Evolutionary conservation across 345 rosid species (phyloP).

Genomic region (Eucalyptus fibrosa): DNA sequence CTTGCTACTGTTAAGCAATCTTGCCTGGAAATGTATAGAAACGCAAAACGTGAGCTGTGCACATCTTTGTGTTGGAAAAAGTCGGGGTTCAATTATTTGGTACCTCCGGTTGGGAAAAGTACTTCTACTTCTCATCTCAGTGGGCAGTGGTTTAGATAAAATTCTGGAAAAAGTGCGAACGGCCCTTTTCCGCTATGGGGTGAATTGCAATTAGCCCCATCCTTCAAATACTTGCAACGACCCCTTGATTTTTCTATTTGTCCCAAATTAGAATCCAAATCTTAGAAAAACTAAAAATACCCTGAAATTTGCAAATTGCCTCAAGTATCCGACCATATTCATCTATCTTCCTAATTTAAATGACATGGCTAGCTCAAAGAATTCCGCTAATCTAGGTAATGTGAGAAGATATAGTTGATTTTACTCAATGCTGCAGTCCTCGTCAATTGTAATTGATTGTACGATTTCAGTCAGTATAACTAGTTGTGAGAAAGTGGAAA

Average conservation of each 20-base stretch:
- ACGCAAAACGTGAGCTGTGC: background rate
- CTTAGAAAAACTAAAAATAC: background rate
- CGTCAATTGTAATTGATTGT: background rate
- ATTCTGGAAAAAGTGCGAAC: background rate
- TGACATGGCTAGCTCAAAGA: background rate
- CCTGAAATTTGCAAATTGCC: background rate
- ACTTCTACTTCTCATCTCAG: background rate
- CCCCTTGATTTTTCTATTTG: background rate
- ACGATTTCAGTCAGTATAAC: background rate
- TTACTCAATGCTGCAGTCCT: background rate
- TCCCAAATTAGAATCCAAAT: background rate
- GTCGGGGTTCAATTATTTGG: background rate
- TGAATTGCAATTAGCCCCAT: background rate
- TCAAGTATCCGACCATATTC: background rate
- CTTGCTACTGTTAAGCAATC: background rate
- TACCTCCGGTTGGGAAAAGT: background rate
- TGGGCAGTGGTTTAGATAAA: background rate
- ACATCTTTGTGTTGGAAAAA: background rate
- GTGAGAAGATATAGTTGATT: background rate
- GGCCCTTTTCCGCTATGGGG: background rate
- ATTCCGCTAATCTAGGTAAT: background rate
- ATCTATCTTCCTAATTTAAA: background rate
- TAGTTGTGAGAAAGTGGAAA: background rate
- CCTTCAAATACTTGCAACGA: background rate
- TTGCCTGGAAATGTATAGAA: background rate